A percentile compares a stretch with the other conserved stretches of the same genome.
These are phyloP conservation scores for Melanomma pulvis-pyrius DNA, from an alignment of 495 filamentous ascomycete genomes.

Conservation along the genomic window DNA sequence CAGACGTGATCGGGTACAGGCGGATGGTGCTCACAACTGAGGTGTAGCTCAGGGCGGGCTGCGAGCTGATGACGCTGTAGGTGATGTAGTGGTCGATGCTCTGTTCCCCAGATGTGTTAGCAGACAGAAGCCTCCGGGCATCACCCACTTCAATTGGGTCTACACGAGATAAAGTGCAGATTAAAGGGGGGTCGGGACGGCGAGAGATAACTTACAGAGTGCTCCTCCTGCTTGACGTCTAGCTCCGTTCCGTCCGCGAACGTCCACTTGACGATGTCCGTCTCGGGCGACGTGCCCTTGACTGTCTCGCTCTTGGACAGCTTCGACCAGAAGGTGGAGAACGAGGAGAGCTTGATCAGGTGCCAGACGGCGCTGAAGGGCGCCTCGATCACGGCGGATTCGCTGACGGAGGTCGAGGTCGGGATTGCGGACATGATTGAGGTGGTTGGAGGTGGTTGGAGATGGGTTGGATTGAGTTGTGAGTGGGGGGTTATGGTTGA, in stretches of 20 bases:
- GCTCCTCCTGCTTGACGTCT: slow-evolving; percentile 73
- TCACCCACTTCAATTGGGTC: background rate
- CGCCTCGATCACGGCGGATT: slow-evolving; percentile 66
- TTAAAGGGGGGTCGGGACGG: background rate
- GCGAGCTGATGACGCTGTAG: slow-evolving; percentile 65
- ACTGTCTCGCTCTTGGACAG: slow-evolving; percentile 59
- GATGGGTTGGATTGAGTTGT: background rate
- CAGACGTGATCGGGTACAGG: slow-evolving; percentile 61
- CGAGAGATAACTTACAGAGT: slow-evolving; percentile 54
- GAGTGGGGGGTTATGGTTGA: background rate
- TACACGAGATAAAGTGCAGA: background rate
- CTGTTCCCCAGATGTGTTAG: slow-evolving; percentile 42
- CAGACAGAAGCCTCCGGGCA: background rate
- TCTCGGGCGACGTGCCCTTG: slow-evolving; percentile 61
- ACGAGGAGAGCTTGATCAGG: slow-evolving; percentile 65
- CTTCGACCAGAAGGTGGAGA: slow-evolving; percentile 62
- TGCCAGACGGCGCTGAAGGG: slow-evolving; percentile 67
- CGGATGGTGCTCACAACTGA: slow-evolving; percentile 65
- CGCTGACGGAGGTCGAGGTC: slow-evolving; percentile 64
- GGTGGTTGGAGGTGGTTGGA: background rate
- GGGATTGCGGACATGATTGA: slow-evolving; percentile 51
- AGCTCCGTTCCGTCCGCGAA: slow-evolving; percentile 65
- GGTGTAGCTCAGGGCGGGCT: slow-evolving; percentile 62
- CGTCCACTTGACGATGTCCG: slow-evolving; percentile 66
- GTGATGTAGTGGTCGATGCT: slow-evolving; percentile 71